These are phyloP conservation scores for Penicillium paradoxum DNA, from an alignment of 495 filamentous ascomycete species.

Conservation along the genomic window DNA sequence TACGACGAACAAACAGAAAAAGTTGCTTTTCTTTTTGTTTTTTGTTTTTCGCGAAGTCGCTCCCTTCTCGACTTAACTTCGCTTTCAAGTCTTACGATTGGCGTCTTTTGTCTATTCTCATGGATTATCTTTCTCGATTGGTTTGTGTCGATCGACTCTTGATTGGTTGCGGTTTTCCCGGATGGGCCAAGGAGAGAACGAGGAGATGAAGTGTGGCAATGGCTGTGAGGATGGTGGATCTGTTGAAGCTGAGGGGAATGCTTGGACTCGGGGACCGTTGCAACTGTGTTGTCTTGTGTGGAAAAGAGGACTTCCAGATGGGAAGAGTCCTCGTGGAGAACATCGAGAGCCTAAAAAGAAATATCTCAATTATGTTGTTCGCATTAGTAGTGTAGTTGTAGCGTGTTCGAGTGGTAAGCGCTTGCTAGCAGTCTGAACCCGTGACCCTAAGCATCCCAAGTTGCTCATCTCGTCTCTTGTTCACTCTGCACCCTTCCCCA, in stretches of 20 bases:
- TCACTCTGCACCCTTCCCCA: neutral
- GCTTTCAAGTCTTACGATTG: constrained; percentile 40
- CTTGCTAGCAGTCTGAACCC: neutral
- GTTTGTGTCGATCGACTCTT: constrained; percentile 26
- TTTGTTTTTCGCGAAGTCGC: constrained; percentile 32
- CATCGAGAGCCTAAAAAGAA: constrained; percentile 21
- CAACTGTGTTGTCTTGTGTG: constrained; percentile 14
- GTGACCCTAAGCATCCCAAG: constrained; percentile 3
- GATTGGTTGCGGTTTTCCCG: constrained; percentile 29
- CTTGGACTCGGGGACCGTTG: constrained; percentile 10
- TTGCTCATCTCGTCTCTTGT: neutral
- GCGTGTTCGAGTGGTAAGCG: neutral
- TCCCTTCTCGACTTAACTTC: constrained; percentile 8
- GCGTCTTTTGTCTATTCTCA: constrained; percentile 39
- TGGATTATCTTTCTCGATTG: constrained; percentile 29
- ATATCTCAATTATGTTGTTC: constrained; percentile 6
- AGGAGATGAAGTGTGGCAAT: constrained; percentile 17
- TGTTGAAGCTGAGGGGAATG: constrained; percentile 19
- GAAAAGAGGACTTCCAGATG: constrained; percentile 14
- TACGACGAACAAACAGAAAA: constrained; percentile 42
- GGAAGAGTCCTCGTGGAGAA: constrained; percentile 27
- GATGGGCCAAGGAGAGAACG: constrained; percentile 22
- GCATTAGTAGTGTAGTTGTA: neutral
- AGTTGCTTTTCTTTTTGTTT: constrained; percentile 23
- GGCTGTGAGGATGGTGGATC: constrained; percentile 9